phyloP scores from a whole-genome alignment of 176 grass and related monocot genomes.

The Triticum dicoccoides region DNA sequence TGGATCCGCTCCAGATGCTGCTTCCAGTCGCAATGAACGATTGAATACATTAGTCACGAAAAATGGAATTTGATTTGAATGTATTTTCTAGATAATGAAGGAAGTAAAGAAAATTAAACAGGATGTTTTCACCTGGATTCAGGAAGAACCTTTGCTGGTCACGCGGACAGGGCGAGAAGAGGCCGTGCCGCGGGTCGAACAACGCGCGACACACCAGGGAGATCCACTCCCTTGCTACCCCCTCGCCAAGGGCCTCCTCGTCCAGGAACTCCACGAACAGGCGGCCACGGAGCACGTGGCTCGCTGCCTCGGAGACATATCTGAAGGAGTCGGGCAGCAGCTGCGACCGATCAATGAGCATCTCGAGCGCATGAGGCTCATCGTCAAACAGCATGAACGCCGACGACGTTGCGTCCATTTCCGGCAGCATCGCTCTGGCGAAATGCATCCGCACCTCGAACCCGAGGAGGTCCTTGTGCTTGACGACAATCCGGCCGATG shows the following conservation, averaged over 20 bases:
- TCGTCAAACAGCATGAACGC: too few species aligned
- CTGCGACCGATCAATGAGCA: constrained; percentile 49
- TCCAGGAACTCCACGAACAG: constrained; percentile 57
- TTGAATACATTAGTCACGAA: neutral
- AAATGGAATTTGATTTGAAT: neutral
- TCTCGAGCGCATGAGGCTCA: neutral
- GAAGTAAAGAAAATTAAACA: neutral
- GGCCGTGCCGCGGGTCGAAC: constrained; percentile 38
- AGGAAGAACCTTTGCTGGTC: constrained; percentile 62
- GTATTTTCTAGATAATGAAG: neutral
- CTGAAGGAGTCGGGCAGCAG: constrained; percentile 50
- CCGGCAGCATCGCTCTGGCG: constrained; percentile 47
- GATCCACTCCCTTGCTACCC: constrained; percentile 24
- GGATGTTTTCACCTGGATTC: constrained; percentile 43
- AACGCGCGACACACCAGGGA: constrained; percentile 40
- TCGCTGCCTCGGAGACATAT: constrained; percentile 18
- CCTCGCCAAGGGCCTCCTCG: constrained; percentile 37
- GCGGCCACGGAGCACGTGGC: constrained; percentile 18
- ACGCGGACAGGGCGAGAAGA: constrained; percentile 57
- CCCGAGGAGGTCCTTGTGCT: constrained; percentile 47
- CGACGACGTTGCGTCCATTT: neutral
- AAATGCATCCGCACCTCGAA: constrained; percentile 52
- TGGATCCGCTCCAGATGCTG: constrained; percentile 56
- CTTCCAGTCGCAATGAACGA: neutral
- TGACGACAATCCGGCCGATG: constrained; percentile 40